Base-by-base conservation (phyloP, 192 early-diverging fungal species). In the Podila horticola region DNA sequence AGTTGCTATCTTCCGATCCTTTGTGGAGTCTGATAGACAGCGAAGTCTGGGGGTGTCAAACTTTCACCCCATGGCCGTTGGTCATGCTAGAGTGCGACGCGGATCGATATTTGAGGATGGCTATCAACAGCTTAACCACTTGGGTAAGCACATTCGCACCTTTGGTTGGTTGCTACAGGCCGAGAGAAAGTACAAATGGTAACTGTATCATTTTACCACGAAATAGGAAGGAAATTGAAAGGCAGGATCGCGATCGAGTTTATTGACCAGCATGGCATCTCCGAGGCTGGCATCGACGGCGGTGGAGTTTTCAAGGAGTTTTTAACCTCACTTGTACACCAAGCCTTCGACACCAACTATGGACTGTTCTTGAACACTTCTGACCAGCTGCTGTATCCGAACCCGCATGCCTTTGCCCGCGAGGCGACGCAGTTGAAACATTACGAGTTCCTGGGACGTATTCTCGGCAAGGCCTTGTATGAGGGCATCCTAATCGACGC, bases 231-330 rank as follows among this genome's bases (percentile, higher is more conserved):
- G 29, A 74, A 71, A 48, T 85, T 98, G 51, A 97, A 96, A 83
- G 85, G 86, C 36, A 90, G 91, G 11, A 89, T 99, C 59, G 87
- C 91, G 29, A 97, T 99, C 61, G 85, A 88, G 7, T 98, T 99
- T 87, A 88, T 96, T 26, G 93, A 94, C 69, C 89, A 91, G 64
- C 93, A 93, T 67, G 96, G 96, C 0, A 82, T 96, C 34, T 81
- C 75, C 13, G 97, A 99, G 74, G 95, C 94, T 13, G 97, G 97
- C 1, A 94, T 99, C 69, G 97, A 99, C 76, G 97, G 97, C 59
- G 96, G 96, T 33, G 97, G 97, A 41, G 92, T 99, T 13, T 99
- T 99, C 77, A 99, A 99, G 58, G 97, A 99, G 83, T 99, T 99
- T 71, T 83, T 99, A 45, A 97, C 94, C 9, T 71, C 85, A 77